phyloP scores from a whole-genome alignment of 2,329 filamentous ascomycete genomes.

The Monosporascus sp. region DNA sequence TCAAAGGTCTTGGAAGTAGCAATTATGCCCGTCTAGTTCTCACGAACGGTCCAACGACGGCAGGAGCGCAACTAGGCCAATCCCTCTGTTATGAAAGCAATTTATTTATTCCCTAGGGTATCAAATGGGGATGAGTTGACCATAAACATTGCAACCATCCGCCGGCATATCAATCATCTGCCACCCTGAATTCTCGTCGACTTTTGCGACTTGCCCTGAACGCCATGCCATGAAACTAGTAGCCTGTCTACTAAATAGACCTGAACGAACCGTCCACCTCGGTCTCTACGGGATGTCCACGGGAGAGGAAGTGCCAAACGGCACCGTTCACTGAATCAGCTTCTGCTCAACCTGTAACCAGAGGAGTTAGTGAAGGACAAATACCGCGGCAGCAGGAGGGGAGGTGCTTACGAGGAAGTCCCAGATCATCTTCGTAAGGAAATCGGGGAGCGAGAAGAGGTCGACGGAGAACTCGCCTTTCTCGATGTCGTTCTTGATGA shows the following conservation, averaged over 20 bases:
- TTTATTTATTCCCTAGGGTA: not conserved
- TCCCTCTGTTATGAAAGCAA: too few species aligned
- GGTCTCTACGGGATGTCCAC: conserved; percentile 1
- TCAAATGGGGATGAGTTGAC: not conserved
- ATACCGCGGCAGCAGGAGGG: not conserved
- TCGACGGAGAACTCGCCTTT: conserved; percentile 98
- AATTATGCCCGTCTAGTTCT: too few species aligned
- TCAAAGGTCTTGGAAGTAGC: not conserved
- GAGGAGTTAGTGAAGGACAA: conserved; percentile 4
- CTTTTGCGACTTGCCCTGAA: not conserved
- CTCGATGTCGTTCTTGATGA: conserved; percentile 95
- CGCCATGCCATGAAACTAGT: not conserved
- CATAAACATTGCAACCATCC: not conserved
- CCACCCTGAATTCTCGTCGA: not conserved
- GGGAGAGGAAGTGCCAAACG: not conserved
- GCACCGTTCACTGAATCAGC: conserved; percentile 11
- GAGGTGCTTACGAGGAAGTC: conserved; percentile 59
- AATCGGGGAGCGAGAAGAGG: conserved; percentile 91
- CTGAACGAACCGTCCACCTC: conserved; percentile 9
- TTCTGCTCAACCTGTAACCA: conserved; percentile 22
- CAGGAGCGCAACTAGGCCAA: too few species aligned
- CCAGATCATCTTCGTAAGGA: conserved; percentile 89
- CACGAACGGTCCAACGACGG: too few species aligned
- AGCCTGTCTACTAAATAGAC: not conserved
- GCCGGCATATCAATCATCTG: not conserved